phyloP scores from a whole-genome alignment of 139 green algal genomes.

The Chloropicon primus region DNA sequence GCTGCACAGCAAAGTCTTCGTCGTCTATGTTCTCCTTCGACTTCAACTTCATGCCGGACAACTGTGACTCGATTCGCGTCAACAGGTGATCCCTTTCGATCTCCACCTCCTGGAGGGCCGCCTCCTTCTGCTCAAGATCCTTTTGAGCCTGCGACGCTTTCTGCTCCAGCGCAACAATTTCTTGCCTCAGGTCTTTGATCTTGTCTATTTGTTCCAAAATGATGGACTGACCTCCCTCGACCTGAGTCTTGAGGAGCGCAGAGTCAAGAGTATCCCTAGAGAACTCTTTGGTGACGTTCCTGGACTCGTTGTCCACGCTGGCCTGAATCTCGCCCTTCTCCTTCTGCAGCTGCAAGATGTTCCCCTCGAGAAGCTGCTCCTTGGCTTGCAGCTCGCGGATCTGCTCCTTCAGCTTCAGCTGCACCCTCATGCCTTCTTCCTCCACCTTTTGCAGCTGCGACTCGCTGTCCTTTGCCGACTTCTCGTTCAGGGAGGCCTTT shows the following conservation, averaged over 20 bases:
- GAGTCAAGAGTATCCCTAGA: background rate
- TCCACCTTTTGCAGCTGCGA: background rate
- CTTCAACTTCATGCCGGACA: background rate
- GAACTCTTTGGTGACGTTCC: background rate
- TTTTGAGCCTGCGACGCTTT: background rate
- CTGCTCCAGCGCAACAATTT: background rate
- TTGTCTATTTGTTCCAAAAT: constrained; percentile 8
- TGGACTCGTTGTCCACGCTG: background rate
- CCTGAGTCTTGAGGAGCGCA: background rate
- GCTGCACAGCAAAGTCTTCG: constrained; percentile 10
- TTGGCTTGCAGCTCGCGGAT: background rate
- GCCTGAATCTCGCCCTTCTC: constrained; percentile 3
- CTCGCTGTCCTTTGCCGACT: background rate
- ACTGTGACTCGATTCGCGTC: background rate
- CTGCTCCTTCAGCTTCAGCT: background rate
- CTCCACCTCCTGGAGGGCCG: background rate
- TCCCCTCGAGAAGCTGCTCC: background rate
- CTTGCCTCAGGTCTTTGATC: constrained; percentile 3
- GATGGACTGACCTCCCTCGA: background rate
- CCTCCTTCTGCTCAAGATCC: background rate
- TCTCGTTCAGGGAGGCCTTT: background rate
- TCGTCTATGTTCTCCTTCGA: background rate
- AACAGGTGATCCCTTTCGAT: constrained; percentile 3
- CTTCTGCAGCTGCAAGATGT: background rate
- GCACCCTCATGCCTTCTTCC: background rate